Evolutionary conservation across 2,329 filamentous ascomycete species (phyloP).

Genomic region (Aspergillus pseudotamarii): DNA sequence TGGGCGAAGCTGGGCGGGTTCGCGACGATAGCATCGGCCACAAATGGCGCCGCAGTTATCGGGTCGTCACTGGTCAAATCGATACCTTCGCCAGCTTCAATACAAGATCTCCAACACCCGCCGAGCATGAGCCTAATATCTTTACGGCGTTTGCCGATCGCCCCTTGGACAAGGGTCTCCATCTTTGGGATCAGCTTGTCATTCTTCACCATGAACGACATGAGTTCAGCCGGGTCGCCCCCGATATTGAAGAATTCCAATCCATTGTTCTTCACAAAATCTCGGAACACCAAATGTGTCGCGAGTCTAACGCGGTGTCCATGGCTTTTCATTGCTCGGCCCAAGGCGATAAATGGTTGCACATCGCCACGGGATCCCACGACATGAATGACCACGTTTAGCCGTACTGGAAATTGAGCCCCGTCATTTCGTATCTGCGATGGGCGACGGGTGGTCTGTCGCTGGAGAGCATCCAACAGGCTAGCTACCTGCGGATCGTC

Average conservation of each 20-base stretch:
- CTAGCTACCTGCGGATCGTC: background rate
- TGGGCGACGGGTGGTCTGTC: background rate
- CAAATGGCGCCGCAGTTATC: background rate
- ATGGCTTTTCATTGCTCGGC: background rate
- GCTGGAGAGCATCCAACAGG: background rate
- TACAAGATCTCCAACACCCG: background rate
- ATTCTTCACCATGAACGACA: slow-evolving; percentile 1
- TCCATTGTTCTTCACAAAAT: background rate
- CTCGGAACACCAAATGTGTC: background rate
- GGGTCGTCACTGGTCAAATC: background rate
- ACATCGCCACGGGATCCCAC: background rate
- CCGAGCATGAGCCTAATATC: background rate
- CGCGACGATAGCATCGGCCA: background rate
- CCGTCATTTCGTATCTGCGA: background rate
- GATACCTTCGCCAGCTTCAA: slow-evolving; percentile 1
- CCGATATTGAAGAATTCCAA: slow-evolving; percentile 1
- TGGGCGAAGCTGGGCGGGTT: background rate
- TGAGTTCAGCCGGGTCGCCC: background rate
- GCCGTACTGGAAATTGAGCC: background rate
- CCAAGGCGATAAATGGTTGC: background rate
- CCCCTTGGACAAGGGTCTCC: background rate
- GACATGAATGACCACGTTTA: background rate
- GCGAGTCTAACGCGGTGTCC: background rate
- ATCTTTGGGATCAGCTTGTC: background rate
- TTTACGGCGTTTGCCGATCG: background rate